Evolutionary conservation across 352 stramenopile species (phyloP).

Genomic region (Blastocystis sp.): DNA sequence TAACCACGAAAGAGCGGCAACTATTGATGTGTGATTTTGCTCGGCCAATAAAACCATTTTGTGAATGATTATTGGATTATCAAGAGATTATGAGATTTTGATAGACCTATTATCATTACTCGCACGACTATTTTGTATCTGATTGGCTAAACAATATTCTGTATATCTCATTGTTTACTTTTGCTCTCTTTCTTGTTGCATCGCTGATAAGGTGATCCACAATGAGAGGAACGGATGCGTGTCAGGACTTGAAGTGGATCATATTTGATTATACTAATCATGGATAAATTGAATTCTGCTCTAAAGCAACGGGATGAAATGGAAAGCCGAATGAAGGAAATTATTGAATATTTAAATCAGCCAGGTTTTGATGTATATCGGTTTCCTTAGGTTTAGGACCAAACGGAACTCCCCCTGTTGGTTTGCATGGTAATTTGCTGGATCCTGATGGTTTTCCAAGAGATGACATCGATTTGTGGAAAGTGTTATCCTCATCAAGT

Average conservation of each 20-base stretch:
- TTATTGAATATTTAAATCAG: conserved; percentile 27
- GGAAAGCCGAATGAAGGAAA: conserved; percentile 45
- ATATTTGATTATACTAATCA: not conserved
- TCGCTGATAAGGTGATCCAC: no score
- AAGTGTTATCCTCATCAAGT: not conserved
- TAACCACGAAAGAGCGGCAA: conserved; percentile 5
- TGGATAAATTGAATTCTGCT: not conserved
- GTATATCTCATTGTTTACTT: not conserved
- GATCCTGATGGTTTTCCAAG: conserved; percentile 21
- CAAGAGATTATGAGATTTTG: not conserved
- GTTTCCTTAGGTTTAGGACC: not conserved
- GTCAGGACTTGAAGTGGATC: not conserved
- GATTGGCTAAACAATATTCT: not conserved
- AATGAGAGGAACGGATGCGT: no score
- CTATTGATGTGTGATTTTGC: not conserved
- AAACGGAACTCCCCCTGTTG: conserved; percentile 16
- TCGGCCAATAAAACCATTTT: not conserved
- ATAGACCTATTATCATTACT: not conserved
- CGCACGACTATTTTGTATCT: not conserved
- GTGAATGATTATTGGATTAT: not conserved
- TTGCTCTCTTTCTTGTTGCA: not conserved
- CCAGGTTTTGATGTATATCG: not conserved
- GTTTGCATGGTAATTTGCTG: conserved; percentile 12
- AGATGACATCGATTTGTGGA: conserved; percentile 25
- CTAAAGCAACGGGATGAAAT: not conserved